Evolutionary conservation across 2,329 filamentous ascomycete species (phyloP).

Genomic region (Cladosporium sp.): DNA sequence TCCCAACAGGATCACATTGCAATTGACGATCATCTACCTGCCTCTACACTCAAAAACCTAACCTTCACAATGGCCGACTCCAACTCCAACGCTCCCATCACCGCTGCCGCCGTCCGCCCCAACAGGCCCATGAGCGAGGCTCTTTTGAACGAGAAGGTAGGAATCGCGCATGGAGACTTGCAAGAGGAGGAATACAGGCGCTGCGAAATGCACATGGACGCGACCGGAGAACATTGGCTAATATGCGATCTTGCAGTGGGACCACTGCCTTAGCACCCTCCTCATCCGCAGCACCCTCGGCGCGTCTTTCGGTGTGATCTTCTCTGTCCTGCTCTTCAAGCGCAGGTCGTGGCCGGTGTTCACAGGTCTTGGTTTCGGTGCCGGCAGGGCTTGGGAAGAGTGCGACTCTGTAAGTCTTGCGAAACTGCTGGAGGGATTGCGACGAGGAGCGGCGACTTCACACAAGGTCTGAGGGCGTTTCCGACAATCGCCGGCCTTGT

Average conservation of each 20-base stretch:
- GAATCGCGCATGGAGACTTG: constrained; percentile 15
- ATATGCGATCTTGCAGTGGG: constrained; percentile 67
- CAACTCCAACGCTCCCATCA: constrained; percentile 55
- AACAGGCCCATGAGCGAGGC: constrained; percentile 90
- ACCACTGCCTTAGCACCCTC: constrained; percentile 95
- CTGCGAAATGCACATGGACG: not conserved
- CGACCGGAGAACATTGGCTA: not conserved
- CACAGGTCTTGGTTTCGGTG: constrained; percentile 90
- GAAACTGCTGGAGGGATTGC: not conserved
- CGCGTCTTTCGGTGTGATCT: constrained; percentile 95
- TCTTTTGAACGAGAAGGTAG: constrained; percentile 97
- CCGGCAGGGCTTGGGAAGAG: constrained; percentile 95
- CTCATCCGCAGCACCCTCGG: constrained; percentile 95
- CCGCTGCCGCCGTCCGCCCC: constrained; percentile 64
- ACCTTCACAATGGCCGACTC: constrained; percentile 57
- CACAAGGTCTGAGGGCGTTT: not conserved
- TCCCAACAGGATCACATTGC: constrained; percentile 1
- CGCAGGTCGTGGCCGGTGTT: constrained; percentile 97
- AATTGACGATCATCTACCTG: not conserved
- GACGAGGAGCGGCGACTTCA: not conserved
- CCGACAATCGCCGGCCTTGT: not conserved
- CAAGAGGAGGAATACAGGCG: not conserved
- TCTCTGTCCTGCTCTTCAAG: constrained; percentile 98
- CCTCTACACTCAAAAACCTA: constrained; percentile 21
- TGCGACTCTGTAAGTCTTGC: constrained; percentile 69